Evolutionary conservation across 768 basidiomycete species (phyloP), one percentile per base, ranked within the genome.

Genomic region (Phlebiopsis gigantea): DNA sequence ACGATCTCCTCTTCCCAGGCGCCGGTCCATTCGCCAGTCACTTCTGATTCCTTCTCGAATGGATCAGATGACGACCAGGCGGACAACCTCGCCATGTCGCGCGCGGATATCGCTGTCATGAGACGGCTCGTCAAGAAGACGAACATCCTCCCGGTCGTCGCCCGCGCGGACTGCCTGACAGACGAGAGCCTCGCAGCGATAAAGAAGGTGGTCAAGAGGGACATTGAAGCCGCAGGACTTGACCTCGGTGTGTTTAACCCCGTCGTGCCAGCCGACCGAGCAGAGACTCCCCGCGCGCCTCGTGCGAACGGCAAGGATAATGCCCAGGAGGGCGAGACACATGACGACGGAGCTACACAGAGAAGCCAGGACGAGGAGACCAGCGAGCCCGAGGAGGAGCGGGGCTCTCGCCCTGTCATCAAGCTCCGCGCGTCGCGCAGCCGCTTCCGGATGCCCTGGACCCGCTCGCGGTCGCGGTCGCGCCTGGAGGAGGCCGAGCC

Each of bases 101-200:
- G 87, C 47, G 79, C 83, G 24, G 90, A 93, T 67, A 79, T 93
- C 61, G 82, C 83, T 50, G 88, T 92, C 63, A 85, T 94, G 63
- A 80, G 80, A 41, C 81, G 92, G 51, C 79, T 94, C 34, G 79
- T 88, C 21, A 77, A 78, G 21, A 84, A 90, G 56, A 79, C 81
- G 57, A 93, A 94, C 65, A 79, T 94, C 19, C 79, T 94, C 50
- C 92, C 92, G 46, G 82, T 93, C 52, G 80, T 94, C 61, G 87
- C 87, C 14, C 86, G 76, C 57, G 78, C 90, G 2, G 92, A 94
- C 70, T 90, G 89, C 39, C 76, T 94, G 58, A 93, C 92, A 34
- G 87, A 93, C 66, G 85, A 84, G 59, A 86, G 80, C 61, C 75
- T 94, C 55, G 70, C 71, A 45, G 79, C 81, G 46, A 77, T 92